Evolutionary conservation across 495 filamentous ascomycete species (phyloP).

Genomic region (Niebla homalea): DNA sequence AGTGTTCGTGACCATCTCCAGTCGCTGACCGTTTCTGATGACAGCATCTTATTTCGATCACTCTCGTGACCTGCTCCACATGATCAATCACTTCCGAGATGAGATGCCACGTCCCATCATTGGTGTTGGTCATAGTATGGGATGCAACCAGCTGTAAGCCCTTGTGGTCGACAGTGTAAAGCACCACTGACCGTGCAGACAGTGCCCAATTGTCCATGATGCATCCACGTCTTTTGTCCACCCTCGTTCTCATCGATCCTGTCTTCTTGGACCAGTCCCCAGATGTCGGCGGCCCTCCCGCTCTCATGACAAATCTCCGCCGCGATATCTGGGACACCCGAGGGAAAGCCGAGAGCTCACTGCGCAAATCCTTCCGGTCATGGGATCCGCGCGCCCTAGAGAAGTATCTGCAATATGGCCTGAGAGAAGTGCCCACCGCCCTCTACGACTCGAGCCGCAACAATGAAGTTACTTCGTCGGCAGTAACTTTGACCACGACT

Average conservation of each 20-base stretch:
- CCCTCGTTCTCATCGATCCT: conserved; percentile 32
- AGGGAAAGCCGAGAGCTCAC: conserved; percentile 9
- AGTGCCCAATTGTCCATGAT: conserved; percentile 22
- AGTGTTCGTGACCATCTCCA: conserved; percentile 1
- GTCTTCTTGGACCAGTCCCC: conserved; percentile 18
- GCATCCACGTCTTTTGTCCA: conserved; percentile 33
- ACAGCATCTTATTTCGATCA: conserved; percentile 60
- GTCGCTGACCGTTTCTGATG: conserved; percentile 1
- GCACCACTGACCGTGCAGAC: background rate
- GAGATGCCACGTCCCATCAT: conserved; percentile 63
- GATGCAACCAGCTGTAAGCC: conserved; percentile 35
- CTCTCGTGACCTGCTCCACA: conserved; percentile 58
- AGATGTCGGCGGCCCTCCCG: background rate
- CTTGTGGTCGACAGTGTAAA: conserved; percentile 21
- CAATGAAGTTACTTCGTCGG: conserved; percentile 24
- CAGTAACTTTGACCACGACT: conserved; percentile 45
- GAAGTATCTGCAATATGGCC: conserved; percentile 13
- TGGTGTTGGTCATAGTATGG: conserved; percentile 71
- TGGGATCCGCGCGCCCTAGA: conserved; percentile 19
- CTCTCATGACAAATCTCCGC: background rate
- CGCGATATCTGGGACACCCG: conserved; percentile 14
- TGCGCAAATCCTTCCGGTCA: conserved; percentile 12
- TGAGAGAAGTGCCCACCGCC: conserved; percentile 22
- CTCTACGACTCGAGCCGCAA: conserved; percentile 21
- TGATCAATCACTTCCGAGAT: conserved; percentile 59